A percentile compares a stretch with the other conserved stretches of the same genome.
These are phyloP conservation scores for Linum usitatissimum DNA, from an alignment of 345 rosid species.

Conservation along the genomic window DNA sequence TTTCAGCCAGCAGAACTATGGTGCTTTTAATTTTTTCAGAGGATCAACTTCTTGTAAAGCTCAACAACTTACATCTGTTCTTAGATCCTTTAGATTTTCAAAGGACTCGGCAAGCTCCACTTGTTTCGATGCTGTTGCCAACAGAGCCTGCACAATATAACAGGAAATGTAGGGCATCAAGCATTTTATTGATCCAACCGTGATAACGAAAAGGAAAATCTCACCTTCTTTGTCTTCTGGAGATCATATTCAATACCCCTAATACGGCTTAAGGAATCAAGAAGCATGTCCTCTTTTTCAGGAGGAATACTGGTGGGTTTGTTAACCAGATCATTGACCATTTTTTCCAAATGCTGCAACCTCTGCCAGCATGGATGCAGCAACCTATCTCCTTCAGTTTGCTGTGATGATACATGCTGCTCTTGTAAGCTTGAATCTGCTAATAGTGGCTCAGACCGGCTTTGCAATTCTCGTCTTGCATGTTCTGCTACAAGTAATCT, in stretches of 20 bases:
- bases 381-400: conserved; percentile 31
- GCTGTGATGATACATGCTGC: conserved; percentile 15
- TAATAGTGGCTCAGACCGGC: conserved; percentile 26
- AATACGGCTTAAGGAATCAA: conserved; percentile 67
- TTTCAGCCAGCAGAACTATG: no score
- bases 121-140: conserved; percentile 86
- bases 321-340: conserved; percentile 55
- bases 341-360: conserved; percentile 58
- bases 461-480: conserved; percentile 24
- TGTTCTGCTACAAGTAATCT: conserved; percentile 26
- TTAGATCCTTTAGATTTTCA: conserved; percentile 48
- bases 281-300: conserved; percentile 82
- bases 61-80: conserved; percentile 38
- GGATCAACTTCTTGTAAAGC: no score
- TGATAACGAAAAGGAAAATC: background rate
- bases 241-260: conserved; percentile 76
- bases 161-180: no score
- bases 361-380: conserved; percentile 75
- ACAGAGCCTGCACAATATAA: conserved; percentile 45
- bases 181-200: no score
- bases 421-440: conserved; percentile 28
- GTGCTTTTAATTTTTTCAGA: background rate
- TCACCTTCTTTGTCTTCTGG: conserved; percentile 79
- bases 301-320: conserved; percentile 67
- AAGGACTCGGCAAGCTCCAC: conserved; percentile 73